Percentiles rank a stretch among this genome's conserved stretches.
These are phyloP conservation scores for Tolypocladium nubicola DNA, from an alignment of 2,329 filamentous ascomycete genomes.

Conservation along the genomic window DNA sequence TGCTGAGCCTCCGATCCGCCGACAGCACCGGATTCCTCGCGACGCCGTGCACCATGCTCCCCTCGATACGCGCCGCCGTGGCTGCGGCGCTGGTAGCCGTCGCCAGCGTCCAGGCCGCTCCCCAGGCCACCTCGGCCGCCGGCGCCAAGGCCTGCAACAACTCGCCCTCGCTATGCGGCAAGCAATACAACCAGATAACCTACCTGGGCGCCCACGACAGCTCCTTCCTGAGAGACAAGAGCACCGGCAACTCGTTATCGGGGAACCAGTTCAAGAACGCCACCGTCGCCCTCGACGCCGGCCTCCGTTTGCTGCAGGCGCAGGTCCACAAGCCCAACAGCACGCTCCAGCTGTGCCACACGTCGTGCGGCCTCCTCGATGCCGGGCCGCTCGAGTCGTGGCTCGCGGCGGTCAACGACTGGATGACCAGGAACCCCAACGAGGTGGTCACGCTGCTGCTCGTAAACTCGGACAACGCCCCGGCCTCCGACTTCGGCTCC, in stretches of 20 bases:
- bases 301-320: slow-evolving; percentile 59
- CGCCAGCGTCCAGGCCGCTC: slow-evolving; percentile 13
- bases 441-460: slow-evolving; percentile 68
- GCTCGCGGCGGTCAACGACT: slow-evolving; percentile 52
- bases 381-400: slow-evolving; percentile 55
- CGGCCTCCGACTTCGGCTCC: slow-evolving; percentile 41
- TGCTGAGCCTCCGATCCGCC: neutral
- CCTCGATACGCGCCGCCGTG: slow-evolving; percentile 10
- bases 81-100: slow-evolving; percentile 11
- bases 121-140: slow-evolving; percentile 8
- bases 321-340: slow-evolving; percentile 57
- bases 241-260: slow-evolving; percentile 49
- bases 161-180: slow-evolving; percentile 61
- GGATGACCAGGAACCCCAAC: slow-evolving; percentile 60
- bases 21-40: neutral
- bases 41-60: slow-evolving; percentile 7
- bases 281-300: slow-evolving; percentile 58
- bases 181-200: slow-evolving; percentile 65
- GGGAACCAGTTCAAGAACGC: slow-evolving; percentile 70
- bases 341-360: slow-evolving; percentile 60
- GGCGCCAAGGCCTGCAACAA: slow-evolving; percentile 59
- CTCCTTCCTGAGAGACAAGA: slow-evolving; percentile 56
- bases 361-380: slow-evolving; percentile 55
- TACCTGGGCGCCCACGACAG: slow-evolving; percentile 70
- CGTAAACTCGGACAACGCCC: slow-evolving; percentile 56